phyloP scores from a whole-genome alignment of 1,284 basidiomycete species.

The Pseudozyma thailandica region DNA sequence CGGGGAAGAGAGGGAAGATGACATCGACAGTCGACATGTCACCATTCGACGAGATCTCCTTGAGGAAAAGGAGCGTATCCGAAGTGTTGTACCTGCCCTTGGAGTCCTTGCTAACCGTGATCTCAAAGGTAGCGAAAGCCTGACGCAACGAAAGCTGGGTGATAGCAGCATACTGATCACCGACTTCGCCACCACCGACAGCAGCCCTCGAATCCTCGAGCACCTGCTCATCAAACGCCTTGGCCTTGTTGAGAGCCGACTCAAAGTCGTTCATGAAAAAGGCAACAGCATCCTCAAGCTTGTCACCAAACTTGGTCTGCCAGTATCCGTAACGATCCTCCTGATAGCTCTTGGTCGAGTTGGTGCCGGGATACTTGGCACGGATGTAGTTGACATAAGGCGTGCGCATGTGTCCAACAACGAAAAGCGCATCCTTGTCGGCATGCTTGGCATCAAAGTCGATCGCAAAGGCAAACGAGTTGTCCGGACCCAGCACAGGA shows the following conservation, averaged over 20 bases:
- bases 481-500: conserved; percentile 57
- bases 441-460: conserved; percentile 58
- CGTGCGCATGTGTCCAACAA: conserved; percentile 58
- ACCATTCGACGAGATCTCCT: conserved; percentile 66
- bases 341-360: conserved; percentile 55
- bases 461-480: conserved; percentile 61
- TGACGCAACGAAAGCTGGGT: conserved; percentile 61
- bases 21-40: conserved; percentile 67
- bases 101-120: conserved; percentile 55
- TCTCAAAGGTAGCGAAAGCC: conserved; percentile 61
- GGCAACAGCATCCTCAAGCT: conserved; percentile 67
- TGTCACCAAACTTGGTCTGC: conserved; percentile 54
- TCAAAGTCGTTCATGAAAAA: conserved; percentile 75
- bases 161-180: conserved; percentile 65
- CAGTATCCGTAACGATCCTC: conserved; percentile 65
- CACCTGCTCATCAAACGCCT: conserved; percentile 65
- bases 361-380: conserved; percentile 34
- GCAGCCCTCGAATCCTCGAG: conserved; percentile 56
- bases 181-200: conserved; percentile 58
- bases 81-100: conserved; percentile 58
- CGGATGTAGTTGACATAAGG: conserved; percentile 63
- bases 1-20: conserved; percentile 70
- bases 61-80: conserved; percentile 69
- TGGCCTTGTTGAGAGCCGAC: conserved; percentile 71
- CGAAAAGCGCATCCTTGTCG: conserved; percentile 56